A percentile compares a stretch with the other conserved stretches of the same genome.
These are phyloP conservation scores for Grosmannia penicillata DNA, from an alignment of 2,329 filamentous ascomycete species.

Conservation along the genomic window DNA sequence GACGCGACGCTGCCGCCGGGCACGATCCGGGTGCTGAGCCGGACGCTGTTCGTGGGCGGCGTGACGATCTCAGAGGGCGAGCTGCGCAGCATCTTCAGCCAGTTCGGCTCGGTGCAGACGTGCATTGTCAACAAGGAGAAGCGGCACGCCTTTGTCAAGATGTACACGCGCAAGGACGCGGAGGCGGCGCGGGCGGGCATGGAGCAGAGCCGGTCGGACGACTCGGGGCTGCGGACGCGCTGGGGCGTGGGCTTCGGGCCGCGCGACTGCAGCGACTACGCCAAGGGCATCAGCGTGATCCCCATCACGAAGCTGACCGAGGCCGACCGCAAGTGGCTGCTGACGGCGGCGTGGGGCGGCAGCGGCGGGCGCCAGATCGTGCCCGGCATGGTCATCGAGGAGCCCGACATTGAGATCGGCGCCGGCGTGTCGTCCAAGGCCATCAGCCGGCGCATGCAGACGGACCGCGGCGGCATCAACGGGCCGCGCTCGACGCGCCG, in stretches of 20 bases:
- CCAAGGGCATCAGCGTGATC: slow-evolving; percentile 81
- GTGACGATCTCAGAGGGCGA: slow-evolving; percentile 78
- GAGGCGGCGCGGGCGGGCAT: slow-evolving; percentile 73
- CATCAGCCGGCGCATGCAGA: slow-evolving; percentile 54
- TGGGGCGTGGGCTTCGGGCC: slow-evolving; percentile 98
- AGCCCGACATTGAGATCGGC: slow-evolving; percentile 97
- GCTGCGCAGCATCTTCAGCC: slow-evolving; percentile 63
- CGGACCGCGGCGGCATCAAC: slow-evolving; percentile 49
- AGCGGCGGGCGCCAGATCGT: slow-evolving; percentile 74
- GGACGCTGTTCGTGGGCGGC: slow-evolving; percentile 91
- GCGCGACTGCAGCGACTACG: slow-evolving; percentile 92
- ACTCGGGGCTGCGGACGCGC: slow-evolving; percentile 68
- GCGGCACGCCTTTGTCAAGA: slow-evolving; percentile 97
- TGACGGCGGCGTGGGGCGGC: slow-evolving; percentile 84
- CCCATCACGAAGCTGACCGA: slow-evolving; percentile 88
- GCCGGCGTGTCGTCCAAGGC: slow-evolving; percentile 93
- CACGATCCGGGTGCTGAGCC: slow-evolving; percentile 82
- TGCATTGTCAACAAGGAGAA: slow-evolving; percentile 98
- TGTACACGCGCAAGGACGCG: slow-evolving; percentile 80
- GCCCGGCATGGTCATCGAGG: slow-evolving; percentile 77
- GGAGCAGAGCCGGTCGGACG: slow-evolving; percentile 60
- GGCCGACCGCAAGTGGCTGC: slow-evolving; percentile 92
- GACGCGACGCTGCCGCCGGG: slow-evolving; percentile 61
- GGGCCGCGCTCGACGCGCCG: slow-evolving; percentile 47
- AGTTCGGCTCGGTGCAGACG: slow-evolving; percentile 80